Conservation (phyloP, 2,329 filamentous ascomycete species). For the Colletotrichum abscissum region DNA sequence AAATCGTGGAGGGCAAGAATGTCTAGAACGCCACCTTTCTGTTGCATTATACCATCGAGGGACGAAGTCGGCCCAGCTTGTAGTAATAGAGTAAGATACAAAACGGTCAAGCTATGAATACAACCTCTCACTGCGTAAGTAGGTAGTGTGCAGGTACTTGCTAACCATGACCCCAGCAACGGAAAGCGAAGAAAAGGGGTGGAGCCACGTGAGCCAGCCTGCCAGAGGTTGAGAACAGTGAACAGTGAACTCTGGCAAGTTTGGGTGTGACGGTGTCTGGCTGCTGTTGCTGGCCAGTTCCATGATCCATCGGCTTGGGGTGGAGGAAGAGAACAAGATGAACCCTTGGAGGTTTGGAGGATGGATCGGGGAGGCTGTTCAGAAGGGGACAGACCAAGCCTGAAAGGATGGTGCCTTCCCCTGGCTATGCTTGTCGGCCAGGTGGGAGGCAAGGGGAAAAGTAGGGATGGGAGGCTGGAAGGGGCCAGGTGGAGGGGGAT, state of each 20-base stretch:
- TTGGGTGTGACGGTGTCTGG: not conserved
- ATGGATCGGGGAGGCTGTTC: conserved; percentile 26
- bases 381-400: conserved; percentile 26
- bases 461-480: conserved; percentile 30
- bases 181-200: not conserved
- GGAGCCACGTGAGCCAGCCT: not conserved
- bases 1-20: not conserved
- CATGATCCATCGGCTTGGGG: conserved; percentile 13
- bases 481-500: conserved; percentile 10
- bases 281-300: conserved; percentile 14
- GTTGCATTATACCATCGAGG: not conserved
- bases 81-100: not conserved
- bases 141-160: not conserved
- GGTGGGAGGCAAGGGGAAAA: conserved; percentile 29
- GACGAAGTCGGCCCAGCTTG: not conserved
- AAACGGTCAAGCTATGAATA: not conserved
- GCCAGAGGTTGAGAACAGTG: too few relatives aligned
- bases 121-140: not conserved
- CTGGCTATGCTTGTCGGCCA: conserved; percentile 27
- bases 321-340: conserved; percentile 15
- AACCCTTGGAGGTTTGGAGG: conserved; percentile 25
- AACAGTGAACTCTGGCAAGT: not conserved
- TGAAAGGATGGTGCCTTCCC: conserved; percentile 21
- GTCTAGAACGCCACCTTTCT: not conserved
- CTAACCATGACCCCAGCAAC: not conserved